Percentiles rank a stretch among this genome's conserved stretches.
phyloP scores from a whole-genome alignment of 1,284 basidiomycete species.

The Cerrena zonata region DNA sequence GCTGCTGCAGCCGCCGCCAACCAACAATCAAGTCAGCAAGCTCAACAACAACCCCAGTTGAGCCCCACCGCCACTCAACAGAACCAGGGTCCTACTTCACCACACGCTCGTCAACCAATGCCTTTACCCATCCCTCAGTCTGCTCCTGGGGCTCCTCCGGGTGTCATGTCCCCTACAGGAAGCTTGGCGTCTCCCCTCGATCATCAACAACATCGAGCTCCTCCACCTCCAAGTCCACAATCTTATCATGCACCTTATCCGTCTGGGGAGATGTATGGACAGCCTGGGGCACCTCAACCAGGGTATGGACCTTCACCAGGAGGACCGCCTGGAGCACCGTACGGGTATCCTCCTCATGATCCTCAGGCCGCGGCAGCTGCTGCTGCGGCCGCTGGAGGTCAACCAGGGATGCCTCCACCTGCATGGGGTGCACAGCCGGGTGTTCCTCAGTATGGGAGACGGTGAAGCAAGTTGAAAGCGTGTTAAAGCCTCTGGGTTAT shows the following conservation, averaged over 20 bases:
- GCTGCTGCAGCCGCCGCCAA: not conserved
- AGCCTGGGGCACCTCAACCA: not conserved
- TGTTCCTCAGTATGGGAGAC: slow-evolving; percentile 6
- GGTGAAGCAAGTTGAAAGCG: too few species aligned
- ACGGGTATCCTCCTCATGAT: not conserved
- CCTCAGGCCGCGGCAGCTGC: not conserved
- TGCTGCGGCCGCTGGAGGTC: not conserved
- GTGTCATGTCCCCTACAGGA: slow-evolving; percentile 7
- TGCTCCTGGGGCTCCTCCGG: not conserved
- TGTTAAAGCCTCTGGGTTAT: not conserved
- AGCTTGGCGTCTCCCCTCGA: slow-evolving; percentile 3
- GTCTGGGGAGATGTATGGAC: slow-evolving; percentile 3
- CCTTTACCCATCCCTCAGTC: slow-evolving; percentile 6
- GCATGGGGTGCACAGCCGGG: slow-evolving; percentile 3
- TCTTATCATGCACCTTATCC: slow-evolving; percentile 5
- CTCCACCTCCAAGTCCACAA: slow-evolving; percentile 1
- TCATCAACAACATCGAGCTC: slow-evolving; percentile 5
- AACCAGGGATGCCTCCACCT: not conserved
- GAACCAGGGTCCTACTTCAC: slow-evolving; percentile 4
- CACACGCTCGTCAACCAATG: slow-evolving; percentile 6
- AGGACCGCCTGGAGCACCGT: not conserved
- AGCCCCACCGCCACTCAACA: too few species aligned
- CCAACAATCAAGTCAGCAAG: not conserved
- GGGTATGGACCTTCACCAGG: slow-evolving; percentile 1
- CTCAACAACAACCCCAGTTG: not conserved